A percentile compares a stretch with the other conserved stretches of the same genome.
Evolutionary conservation across 192 early-diverging fungal genomes (phyloP).

Genomic region (Umbelopsis sp.): DNA sequence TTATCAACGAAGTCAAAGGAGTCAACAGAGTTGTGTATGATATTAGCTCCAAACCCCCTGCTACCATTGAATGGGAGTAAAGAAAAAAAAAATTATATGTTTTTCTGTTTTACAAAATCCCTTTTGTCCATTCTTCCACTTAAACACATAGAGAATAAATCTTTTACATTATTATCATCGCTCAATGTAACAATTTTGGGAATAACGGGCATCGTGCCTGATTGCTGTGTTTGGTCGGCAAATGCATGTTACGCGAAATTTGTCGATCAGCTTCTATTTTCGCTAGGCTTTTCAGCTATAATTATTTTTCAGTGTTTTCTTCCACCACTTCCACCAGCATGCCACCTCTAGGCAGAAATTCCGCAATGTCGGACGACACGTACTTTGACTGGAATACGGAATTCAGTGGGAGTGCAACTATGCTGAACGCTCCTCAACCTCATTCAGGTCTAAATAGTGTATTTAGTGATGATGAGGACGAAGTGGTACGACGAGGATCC

Average conservation of each 20-base stretch:
- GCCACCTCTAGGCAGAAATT: constrained; percentile 12
- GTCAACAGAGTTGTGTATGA: constrained; percentile 98
- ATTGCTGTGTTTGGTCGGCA: constrained; percentile 2
- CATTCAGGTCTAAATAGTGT: not conserved
- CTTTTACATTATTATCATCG: not conserved
- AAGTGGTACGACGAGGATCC: not conserved
- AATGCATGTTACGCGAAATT: not conserved
- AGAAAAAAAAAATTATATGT: constrained; percentile 1
- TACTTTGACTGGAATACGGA: constrained; percentile 16
- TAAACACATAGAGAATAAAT: not conserved
- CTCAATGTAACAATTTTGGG: not conserved
- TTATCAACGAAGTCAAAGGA: constrained; percentile 98
- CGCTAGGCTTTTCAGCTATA: not conserved
- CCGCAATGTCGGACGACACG: constrained; percentile 4
- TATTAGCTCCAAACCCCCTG: constrained; percentile 96
- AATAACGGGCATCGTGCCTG: not conserved
- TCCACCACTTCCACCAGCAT: not conserved
- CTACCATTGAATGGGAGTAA: constrained; percentile 99
- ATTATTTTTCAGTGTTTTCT: not conserved
- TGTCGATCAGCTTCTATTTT: not conserved
- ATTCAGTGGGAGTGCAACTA: constrained; percentile 5
- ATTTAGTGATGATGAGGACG: constrained; percentile 18
- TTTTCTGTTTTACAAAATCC: not conserved
- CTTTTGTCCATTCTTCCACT: not conserved
- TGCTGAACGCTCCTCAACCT: not conserved